Evolutionary conservation across 169 alveolate species (phyloP).

Genomic region (Perkinsus marinus): DNA sequence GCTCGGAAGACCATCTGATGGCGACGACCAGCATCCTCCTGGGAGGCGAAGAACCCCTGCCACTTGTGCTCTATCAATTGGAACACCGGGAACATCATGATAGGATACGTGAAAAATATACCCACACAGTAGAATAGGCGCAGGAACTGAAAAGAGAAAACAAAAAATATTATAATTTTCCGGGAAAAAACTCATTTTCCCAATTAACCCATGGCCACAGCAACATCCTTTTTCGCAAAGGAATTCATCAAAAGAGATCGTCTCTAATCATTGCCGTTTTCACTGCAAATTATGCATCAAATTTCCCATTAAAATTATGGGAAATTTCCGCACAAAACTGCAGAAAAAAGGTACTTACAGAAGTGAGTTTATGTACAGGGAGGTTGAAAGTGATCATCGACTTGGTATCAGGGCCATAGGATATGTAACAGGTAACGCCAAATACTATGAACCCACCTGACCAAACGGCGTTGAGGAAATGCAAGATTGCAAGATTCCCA

Average conservation of each 20-base stretch:
- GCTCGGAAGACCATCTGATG: not conserved
- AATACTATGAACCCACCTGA: not conserved
- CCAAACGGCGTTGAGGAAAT: not conserved
- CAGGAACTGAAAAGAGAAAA: not conserved
- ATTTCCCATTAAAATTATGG: not conserved
- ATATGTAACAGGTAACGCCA: not conserved
- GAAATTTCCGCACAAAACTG: no score
- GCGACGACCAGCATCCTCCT: not conserved
- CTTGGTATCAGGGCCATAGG: not conserved
- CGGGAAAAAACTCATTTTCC: not conserved
- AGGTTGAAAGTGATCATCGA: slow-evolving; percentile 5
- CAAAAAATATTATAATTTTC: not conserved
- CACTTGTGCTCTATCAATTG: not conserved
- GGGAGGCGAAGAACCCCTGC: not conserved
- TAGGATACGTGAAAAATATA: not conserved
- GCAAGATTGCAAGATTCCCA: not conserved
- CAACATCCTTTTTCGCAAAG: no score
- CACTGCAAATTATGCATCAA: no score
- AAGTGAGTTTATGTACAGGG: not conserved
- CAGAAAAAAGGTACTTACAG: no score
- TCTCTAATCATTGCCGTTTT: no score
- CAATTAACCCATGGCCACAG: no score
- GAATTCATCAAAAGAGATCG: no score
- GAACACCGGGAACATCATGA: slow-evolving; percentile 8
- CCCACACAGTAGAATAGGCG: slow-evolving; percentile 1